phyloP scores from a whole-genome alignment of 441 rosid genomes.

The Geranium incanum region DNA sequence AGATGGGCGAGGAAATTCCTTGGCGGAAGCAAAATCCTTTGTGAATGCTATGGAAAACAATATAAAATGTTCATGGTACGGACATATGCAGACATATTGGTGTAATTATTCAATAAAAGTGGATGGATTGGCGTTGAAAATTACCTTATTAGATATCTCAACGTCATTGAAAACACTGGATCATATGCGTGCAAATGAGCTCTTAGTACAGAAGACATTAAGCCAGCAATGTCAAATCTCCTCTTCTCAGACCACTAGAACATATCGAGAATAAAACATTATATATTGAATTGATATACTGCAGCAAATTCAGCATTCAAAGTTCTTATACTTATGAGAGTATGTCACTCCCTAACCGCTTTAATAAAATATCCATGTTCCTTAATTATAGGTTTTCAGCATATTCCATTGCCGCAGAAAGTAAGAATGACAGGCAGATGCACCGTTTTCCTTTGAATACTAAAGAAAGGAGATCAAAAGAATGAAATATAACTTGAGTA shows the following conservation, averaged over 20 bases:
- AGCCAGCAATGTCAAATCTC: constrained; percentile 84
- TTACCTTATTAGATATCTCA: constrained; percentile 82
- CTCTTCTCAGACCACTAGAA: constrained; percentile 85
- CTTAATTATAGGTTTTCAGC: background rate
- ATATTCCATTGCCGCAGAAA: background rate
- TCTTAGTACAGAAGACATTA: constrained; percentile 75
- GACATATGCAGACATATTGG: background rate
- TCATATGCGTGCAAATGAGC: constrained; percentile 82
- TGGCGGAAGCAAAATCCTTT: constrained; percentile 70
- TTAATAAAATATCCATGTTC: background rate
- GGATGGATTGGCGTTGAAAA: constrained; percentile 9
- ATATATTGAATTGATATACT: constrained; percentile 9
- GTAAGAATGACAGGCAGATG: constrained; percentile 1
- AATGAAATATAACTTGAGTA: background rate
- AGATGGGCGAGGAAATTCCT: constrained; percentile 69
- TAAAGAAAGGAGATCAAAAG: background rate
- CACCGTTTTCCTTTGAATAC: background rate
- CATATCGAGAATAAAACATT: constrained; percentile 16
- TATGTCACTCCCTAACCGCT: background rate
- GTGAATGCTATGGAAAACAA: constrained; percentile 56
- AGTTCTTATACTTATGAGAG: background rate
- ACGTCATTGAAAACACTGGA: constrained; percentile 70
- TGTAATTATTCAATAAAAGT: background rate
- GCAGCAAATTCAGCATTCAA: background rate
- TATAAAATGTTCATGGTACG: background rate